Conservation (phyloP, 805 yeast genomes). For the Suhomyces vadensis region DNA sequence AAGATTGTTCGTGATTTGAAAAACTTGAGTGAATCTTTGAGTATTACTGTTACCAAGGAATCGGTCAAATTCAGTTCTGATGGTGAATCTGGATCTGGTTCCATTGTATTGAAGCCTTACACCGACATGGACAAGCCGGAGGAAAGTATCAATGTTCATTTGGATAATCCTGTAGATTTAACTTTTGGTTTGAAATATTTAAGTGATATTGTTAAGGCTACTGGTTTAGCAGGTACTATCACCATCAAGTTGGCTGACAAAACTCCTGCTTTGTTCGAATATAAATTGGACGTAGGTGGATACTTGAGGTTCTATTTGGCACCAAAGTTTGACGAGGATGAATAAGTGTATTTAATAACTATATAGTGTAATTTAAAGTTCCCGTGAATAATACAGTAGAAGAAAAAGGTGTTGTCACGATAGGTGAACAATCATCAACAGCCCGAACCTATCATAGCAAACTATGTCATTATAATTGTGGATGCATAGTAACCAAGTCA, state of each 20-base stretch:
- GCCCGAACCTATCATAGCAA: no score
- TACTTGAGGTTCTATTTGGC: slow-evolving; percentile 94
- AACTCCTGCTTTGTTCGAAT: slow-evolving; percentile 93
- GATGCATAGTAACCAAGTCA: no score
- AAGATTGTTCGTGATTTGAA: slow-evolving; percentile 86
- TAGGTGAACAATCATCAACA: no score
- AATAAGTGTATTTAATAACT: slow-evolving; percentile 44
- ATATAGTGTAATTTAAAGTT: no score
- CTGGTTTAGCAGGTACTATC: slow-evolving; percentile 72
- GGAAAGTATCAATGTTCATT: slow-evolving; percentile 68
- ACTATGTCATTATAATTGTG: no score
- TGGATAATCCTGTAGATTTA: slow-evolving; percentile 83
- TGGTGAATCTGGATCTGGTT: slow-evolving; percentile 90
- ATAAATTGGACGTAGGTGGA: slow-evolving; percentile 81
- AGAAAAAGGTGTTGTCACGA: neutral
- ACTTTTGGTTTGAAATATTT: slow-evolving; percentile 91
- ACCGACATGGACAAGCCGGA: slow-evolving; percentile 81
- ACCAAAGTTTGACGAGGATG: slow-evolving; percentile 95
- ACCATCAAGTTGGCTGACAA: slow-evolving; percentile 86
- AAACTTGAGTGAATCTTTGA: slow-evolving; percentile 83
- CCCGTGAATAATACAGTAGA: neutral
- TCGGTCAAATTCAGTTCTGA: slow-evolving; percentile 86
- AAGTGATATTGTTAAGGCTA: slow-evolving; percentile 88
- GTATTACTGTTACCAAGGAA: slow-evolving; percentile 85
- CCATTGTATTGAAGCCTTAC: slow-evolving; percentile 80